These are phyloP conservation scores for Calonectria montana DNA, from an alignment of 2,329 filamentous ascomycete species.

Conservation along the genomic window DNA sequence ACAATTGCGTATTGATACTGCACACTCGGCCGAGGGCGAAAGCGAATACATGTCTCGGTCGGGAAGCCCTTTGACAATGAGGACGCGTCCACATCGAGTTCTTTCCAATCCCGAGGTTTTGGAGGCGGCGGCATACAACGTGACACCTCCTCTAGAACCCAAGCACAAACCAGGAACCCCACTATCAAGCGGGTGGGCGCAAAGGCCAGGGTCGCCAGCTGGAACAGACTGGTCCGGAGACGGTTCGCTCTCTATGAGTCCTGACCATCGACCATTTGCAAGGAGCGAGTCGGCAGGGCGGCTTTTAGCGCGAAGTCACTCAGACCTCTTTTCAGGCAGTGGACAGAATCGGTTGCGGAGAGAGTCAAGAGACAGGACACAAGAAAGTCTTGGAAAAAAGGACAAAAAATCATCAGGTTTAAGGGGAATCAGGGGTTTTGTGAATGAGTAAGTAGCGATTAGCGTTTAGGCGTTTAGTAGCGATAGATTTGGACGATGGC, in stretches of 20 bases:
- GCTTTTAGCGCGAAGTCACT: slow-evolving; percentile 33
- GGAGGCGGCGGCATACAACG: slow-evolving; percentile 57
- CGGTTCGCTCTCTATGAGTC: slow-evolving; percentile 44
- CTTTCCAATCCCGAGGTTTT: slow-evolving; percentile 57
- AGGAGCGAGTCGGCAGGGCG: slow-evolving; percentile 53
- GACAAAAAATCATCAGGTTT: slow-evolving; percentile 52
- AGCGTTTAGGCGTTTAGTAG: slow-evolving; percentile 3
- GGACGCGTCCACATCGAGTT: slow-evolving; percentile 52
- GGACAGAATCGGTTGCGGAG: slow-evolving; percentile 61
- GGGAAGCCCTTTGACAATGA: slow-evolving; percentile 52
- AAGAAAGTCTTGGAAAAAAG: slow-evolving; percentile 50
- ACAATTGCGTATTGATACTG: slow-evolving; percentile 36
- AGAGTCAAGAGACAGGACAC: slow-evolving; percentile 60
- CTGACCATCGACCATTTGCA: slow-evolving; percentile 58
- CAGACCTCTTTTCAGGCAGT: slow-evolving; percentile 51
- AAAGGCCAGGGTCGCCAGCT: slow-evolving; percentile 53
- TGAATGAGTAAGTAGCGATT: slow-evolving; percentile 39
- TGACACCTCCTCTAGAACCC: slow-evolving; percentile 56
- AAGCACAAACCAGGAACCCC: slow-evolving; percentile 45
- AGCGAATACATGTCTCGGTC: slow-evolving; percentile 51
- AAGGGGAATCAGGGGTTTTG: slow-evolving; percentile 55
- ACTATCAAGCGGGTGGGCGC: slow-evolving; percentile 42
- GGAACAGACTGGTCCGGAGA: slow-evolving; percentile 46
- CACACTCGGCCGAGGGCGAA: slow-evolving; percentile 41
- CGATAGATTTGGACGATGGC: background rate